Conservation (phyloP, 805 yeast genomes). For the Limtongozyma cylindracea region DNA sequence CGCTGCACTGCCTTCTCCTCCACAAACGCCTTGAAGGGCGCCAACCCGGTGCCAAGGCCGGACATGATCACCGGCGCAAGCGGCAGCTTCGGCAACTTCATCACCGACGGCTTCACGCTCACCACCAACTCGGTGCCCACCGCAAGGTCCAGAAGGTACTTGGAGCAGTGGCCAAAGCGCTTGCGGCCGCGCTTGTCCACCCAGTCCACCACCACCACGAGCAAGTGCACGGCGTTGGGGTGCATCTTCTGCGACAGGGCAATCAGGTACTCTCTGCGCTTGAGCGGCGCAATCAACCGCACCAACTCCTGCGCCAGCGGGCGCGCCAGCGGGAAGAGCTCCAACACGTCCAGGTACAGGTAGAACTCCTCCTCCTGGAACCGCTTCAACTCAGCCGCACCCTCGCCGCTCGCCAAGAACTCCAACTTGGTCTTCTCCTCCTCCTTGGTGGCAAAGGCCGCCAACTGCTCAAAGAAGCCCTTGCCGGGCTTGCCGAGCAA, state of each 20-base stretch:
- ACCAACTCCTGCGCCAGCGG: slow-evolving; percentile 51
- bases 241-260: slow-evolving; percentile 90
- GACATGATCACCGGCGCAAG: slow-evolving; percentile 88
- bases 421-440: slow-evolving; percentile 36
- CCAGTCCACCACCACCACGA: slow-evolving; percentile 95
- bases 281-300: slow-evolving; percentile 56
- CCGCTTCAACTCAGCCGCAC: slow-evolving; percentile 64
- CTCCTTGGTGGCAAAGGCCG: slow-evolving; percentile 45
- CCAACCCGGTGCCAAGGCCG: slow-evolving; percentile 93
- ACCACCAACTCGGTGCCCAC: slow-evolving; percentile 78
- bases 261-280: slow-evolving; percentile 93
- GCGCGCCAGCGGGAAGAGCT: slow-evolving; percentile 57
- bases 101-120: slow-evolving; percentile 87
- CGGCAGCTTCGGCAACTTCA: slow-evolving; percentile 79
- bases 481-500: slow-evolving; percentile 90
- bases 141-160: slow-evolving; percentile 54
- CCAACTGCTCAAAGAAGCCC: slow-evolving; percentile 70
- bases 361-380: slow-evolving; percentile 67
- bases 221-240: slow-evolving; percentile 72
- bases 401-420: slow-evolving; percentile 47
- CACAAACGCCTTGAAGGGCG: slow-evolving; percentile 93
- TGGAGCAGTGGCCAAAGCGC: slow-evolving; percentile 88
- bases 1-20: slow-evolving; percentile 91
- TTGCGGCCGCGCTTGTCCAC: slow-evolving; percentile 60
- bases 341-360: slow-evolving; percentile 61